These are phyloP conservation scores for Boletus barrowsii DNA, from an alignment of 768 basidiomycete species.

Conservation along the genomic window DNA sequence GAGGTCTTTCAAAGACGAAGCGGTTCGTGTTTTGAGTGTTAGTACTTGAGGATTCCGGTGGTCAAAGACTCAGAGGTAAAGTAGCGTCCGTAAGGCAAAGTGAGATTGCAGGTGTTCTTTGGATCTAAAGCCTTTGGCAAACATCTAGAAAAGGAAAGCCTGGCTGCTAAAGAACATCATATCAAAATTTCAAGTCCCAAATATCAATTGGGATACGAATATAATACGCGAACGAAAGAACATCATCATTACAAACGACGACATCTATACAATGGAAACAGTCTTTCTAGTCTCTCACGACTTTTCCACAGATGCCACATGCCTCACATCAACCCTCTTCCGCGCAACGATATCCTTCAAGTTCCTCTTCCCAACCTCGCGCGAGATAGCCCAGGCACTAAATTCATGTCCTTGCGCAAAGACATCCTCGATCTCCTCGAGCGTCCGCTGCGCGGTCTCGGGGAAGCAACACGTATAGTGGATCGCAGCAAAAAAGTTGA, in stretches of 20 bases:
- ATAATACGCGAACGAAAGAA: background rate
- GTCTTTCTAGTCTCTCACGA: background rate
- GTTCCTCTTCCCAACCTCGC: slow-evolving; percentile 60
- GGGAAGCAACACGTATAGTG: slow-evolving; percentile 80
- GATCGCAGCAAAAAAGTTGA: slow-evolving; percentile 70
- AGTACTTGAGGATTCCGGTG: background rate
- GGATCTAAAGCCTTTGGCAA: slow-evolving; percentile 29
- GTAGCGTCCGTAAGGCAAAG: background rate
- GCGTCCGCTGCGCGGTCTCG: slow-evolving; percentile 67
- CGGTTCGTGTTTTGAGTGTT: background rate
- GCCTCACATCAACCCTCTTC: slow-evolving; percentile 12
- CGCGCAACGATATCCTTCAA: slow-evolving; percentile 44
- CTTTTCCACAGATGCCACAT: slow-evolving; percentile 1
- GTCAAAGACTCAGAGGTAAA: background rate
- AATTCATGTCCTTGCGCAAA: slow-evolving; percentile 68
- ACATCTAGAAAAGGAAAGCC: slow-evolving; percentile 6
- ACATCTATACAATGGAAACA: no score
- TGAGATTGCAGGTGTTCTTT: slow-evolving; percentile 19
- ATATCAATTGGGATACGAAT: no score
- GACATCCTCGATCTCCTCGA: slow-evolving; percentile 79
- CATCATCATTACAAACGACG: background rate
- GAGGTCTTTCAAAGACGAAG: background rate
- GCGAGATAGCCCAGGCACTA: slow-evolving; percentile 66
- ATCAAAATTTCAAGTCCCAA: no score
- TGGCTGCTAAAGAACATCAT: no score